Base-by-base conservation (phyloP, 257 asterid species). In the Misopates orontium region DNA sequence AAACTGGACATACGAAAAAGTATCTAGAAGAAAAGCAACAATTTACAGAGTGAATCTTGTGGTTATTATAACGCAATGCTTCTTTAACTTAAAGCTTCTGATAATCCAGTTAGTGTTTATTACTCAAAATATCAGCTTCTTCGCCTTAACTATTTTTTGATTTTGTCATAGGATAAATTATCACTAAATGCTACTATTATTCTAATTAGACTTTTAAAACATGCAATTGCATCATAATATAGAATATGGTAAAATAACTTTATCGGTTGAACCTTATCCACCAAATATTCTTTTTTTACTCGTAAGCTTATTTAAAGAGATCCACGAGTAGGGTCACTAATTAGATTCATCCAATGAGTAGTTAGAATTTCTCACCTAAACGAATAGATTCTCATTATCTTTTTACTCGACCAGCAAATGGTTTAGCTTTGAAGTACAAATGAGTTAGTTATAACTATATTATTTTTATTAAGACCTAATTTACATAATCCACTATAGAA, bases 231-330 rank as follows among this genome's bases (percentile, higher is more conserved):
- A 24, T 15, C 45, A 23, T 0, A 45, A 10, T 49, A n/a, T 24
- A 49, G 31, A 45, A 4, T 5, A 4, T 8, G 11, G 40, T 10
- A 31, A 22, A 53, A 28, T 54, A 67, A 65, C 74, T 73, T 73
- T 64, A 76, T 61, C 69, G 41, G 70, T 75, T 73, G 75, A 69
- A 79, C 79, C 81, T 52, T 65, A 75, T 62, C 77, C 73, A 76
- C 77, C 74, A 72, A 61, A 9, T 18, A 45, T 15, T 42, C 9
- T 68, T 8, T 20, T 7, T 10, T 28, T 32, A 17, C 39, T 42
- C 20, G 16, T 31, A 42, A 6, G 17, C 17, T 32, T 36, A 9
- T 32, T 13, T 56, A 28, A 56, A 28, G 42, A 25, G 20, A 56
- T 56, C 42, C 45, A 28, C 24, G 9, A 19, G 14, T 10, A 2